These are phyloP conservation scores for Eleusine indica DNA, from an alignment of 176 grass and related monocot genomes.

Conservation along the genomic window DNA sequence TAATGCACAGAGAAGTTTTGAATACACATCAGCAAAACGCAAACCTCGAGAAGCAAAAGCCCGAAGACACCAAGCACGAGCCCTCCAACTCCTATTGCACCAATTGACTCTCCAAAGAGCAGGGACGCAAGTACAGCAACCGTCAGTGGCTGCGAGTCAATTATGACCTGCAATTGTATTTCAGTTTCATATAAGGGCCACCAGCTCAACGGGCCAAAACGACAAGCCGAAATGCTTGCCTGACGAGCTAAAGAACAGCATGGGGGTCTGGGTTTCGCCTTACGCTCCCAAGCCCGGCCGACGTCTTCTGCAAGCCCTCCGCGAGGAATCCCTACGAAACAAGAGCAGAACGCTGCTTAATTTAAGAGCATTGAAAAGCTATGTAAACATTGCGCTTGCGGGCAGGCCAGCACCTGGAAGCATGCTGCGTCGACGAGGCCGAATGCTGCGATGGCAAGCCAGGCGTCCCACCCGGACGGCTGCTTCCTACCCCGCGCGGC, in stretches of 20 bases:
- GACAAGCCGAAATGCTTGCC: conserved; percentile 27
- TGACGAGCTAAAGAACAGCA: conserved; percentile 37
- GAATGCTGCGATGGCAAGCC: conserved; percentile 69
- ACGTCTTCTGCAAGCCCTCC: conserved; percentile 91
- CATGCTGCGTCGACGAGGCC: conserved; percentile 76
- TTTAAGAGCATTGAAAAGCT: background rate
- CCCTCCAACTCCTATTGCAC: conserved; percentile 60
- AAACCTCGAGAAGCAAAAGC: conserved; percentile 87
- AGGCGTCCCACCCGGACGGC: conserved; percentile 68
- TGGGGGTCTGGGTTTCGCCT: conserved; percentile 20
- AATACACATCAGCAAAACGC: background rate
- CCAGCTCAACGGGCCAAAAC: conserved; percentile 8
- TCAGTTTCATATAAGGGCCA: conserved; percentile 5
- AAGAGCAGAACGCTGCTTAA: background rate
- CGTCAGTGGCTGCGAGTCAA: conserved; percentile 92
- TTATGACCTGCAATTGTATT: conserved; percentile 80
- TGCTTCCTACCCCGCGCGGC: conserved; percentile 68
- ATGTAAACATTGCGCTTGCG: background rate
- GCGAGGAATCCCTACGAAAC: conserved; percentile 21
- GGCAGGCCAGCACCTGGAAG: conserved; percentile 66
- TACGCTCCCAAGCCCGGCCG: conserved; percentile 91
- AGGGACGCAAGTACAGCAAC: conserved; percentile 87
- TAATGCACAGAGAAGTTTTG: background rate
- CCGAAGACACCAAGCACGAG: conserved; percentile 77
- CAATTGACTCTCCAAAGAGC: conserved; percentile 89